Evolutionary conservation across 192 early-diverging fungal species (phyloP), one percentile per base, ranked within the genome.

Genomic region (Coemansia sp.): DNA sequence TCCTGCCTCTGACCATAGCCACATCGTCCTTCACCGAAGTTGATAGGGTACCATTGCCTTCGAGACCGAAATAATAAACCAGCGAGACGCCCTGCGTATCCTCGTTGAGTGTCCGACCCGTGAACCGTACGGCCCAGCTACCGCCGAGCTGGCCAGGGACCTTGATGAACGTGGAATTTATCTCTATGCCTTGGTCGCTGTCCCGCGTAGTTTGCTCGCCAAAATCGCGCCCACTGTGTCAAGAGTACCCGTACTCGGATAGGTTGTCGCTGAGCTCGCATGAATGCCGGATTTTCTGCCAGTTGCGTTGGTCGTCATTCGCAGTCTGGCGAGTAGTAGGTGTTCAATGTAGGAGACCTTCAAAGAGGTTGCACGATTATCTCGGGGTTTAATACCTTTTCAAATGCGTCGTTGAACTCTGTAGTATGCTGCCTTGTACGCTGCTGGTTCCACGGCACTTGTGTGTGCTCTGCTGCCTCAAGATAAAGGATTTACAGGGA

Each of bases 261-360:
- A 98, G 75, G 15, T 86, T 82, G 66, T 95, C 94, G 32, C 89
- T 87, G 42, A 96, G 91, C 62, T 98, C 94, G 73, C 96, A 98
- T n/a, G 90, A 87, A 64, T 98, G 94, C 3, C 96, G 89, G 29
- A 96, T 90, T 15, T 89, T 66, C 44, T 88, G 72, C 53, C 86
- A 78, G 21, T 87, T 82, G 39, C 81, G 74, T 62, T 77, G 85
- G 45, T 88, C 70, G 6, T 34, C 32, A 3, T 32, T 3, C 1
- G 31, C 31, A 32, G 31, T 4, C 1, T 32, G 31, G 31, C 31
- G 31, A 32, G 31, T 4, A 32, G 31, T 32, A 32, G 31, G 31
- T 4, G 31, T 32, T 32, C 31, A 32, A 32, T 32, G 1, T 4
- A 1, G 4, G 31, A 32, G 31, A 32, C 31, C 31, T 4, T 32